Evolutionary conservation across 345 rosid genomes (phyloP).

Genomic region (Sonneratia caseolaris): DNA sequence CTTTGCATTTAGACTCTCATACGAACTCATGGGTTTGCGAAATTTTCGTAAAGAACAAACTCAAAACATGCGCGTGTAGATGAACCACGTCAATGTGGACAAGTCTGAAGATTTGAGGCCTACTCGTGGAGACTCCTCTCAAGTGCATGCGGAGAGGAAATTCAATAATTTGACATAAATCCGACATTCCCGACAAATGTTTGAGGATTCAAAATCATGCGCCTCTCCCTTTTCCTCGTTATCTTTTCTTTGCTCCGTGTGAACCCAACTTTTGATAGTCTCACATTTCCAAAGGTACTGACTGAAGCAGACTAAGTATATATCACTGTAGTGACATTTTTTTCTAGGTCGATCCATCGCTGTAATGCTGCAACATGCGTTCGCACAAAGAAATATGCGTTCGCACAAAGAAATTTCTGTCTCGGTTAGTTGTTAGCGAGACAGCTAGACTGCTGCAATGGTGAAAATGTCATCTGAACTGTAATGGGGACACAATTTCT

Average conservation of each 20-base stretch:
- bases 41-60: too few relatives aligned
- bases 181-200: slow-evolving; percentile 1
- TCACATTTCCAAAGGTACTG: neutral
- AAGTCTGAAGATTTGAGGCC: neutral
- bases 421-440: too few relatives aligned
- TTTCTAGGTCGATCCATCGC: neutral
- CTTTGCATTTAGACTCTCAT: too few relatives aligned
- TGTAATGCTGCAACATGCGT: neutral
- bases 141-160: too few relatives aligned
- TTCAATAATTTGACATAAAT: neutral
- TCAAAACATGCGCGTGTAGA: too few relatives aligned
- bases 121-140: neutral
- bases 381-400: too few relatives aligned
- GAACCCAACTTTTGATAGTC: neutral
- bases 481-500: neutral
- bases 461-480: neutral
- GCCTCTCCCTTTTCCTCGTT: neutral
- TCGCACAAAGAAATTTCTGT: too few relatives aligned
- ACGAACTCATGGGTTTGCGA: too few relatives aligned
- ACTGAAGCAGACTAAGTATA: too few relatives aligned
- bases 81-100: neutral
- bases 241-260: neutral
- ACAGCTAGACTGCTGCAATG: too few relatives aligned
- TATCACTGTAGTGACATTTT: too few relatives aligned
- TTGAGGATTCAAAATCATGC: neutral